Conservation (phyloP, 2,329 filamentous ascomycete genomes). For the Aspergillus hortae region DNA sequence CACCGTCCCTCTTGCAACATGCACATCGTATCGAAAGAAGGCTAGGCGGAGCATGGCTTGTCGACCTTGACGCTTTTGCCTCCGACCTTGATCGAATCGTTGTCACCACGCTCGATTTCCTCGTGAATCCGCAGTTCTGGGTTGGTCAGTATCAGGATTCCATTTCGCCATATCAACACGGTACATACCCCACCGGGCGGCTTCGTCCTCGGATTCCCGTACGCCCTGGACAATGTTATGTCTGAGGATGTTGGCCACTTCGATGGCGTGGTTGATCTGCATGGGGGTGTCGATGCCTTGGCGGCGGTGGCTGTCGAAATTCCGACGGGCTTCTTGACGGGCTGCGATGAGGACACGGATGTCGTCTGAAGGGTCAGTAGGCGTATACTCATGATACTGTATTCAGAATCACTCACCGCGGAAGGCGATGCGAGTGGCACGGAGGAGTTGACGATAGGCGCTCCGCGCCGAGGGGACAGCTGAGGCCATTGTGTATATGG, state of each 20-base stretch:
- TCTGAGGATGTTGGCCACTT: constrained; percentile 73
- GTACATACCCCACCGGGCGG: constrained; percentile 34
- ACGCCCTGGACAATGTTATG: constrained; percentile 87
- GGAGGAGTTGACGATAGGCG: constrained; percentile 78
- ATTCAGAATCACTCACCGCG: constrained; percentile 53
- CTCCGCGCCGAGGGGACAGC: constrained; percentile 56
- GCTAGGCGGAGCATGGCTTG: constrained; percentile 39
- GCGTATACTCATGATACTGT: neutral
- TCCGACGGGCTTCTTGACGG: constrained; percentile 65
- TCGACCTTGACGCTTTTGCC: constrained; percentile 38
- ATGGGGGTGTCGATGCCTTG: constrained; percentile 58
- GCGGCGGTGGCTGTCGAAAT: constrained; percentile 66
- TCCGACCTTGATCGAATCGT: constrained; percentile 76
- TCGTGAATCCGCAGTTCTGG: constrained; percentile 84
- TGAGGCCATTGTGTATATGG: constrained; percentile 19
- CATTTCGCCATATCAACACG: neutral
- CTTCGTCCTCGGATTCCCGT: constrained; percentile 30
- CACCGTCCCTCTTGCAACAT: constrained; percentile 5
- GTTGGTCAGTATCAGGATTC: constrained; percentile 10
- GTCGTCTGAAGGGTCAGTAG: constrained; percentile 58
- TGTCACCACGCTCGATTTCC: constrained; percentile 86
- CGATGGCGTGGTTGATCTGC: constrained; percentile 73
- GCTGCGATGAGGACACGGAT: constrained; percentile 65
- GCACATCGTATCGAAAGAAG: neutral
- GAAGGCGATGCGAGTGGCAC: constrained; percentile 79